These are phyloP conservation scores for Salvia splendens DNA, from an alignment of 257 asterid species.

Conservation along the genomic window DNA sequence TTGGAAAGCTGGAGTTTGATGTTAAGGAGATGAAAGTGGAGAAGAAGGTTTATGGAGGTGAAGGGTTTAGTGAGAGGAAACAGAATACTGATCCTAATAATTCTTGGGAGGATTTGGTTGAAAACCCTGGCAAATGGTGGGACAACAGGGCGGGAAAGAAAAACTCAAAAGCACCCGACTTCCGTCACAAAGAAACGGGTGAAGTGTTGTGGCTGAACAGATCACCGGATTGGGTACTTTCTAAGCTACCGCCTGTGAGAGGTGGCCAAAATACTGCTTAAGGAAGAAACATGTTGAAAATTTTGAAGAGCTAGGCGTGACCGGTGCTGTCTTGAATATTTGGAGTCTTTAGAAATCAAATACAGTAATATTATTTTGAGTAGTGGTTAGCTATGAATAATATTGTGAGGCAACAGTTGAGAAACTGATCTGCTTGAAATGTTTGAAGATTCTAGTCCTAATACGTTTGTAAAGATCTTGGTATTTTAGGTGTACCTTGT, in stretches of 20 bases:
- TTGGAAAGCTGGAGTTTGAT: slow-evolving; percentile 57
- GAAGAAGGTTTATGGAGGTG: slow-evolving; percentile 29
- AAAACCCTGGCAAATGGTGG: slow-evolving; percentile 67
- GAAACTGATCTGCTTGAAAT: background rate
- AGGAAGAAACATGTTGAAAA: slow-evolving; percentile 8
- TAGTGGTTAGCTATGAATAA: slow-evolving; percentile 21
- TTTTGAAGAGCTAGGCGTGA: background rate
- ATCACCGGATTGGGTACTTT: slow-evolving; percentile 58
- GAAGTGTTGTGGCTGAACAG: slow-evolving; percentile 52
- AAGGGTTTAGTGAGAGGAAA: background rate
- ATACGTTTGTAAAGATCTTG: slow-evolving; percentile 17
- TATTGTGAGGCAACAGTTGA: slow-evolving; percentile 19
- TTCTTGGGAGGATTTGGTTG: slow-evolving; percentile 65
- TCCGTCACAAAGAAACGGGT: slow-evolving; percentile 60
- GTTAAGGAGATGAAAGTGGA: slow-evolving; percentile 30
- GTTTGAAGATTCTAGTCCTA: background rate
- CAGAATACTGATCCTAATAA: slow-evolving; percentile 33
- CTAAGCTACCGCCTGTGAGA: slow-evolving; percentile 57
- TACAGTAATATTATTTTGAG: slow-evolving; percentile 13
- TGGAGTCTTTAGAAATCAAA: background rate
- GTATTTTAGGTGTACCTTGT: slow-evolving; percentile 3
- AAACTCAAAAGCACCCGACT: slow-evolving; percentile 60
- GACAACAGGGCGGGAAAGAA: slow-evolving; percentile 51
- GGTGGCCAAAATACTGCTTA: slow-evolving; percentile 30
- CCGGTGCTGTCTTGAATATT: slow-evolving; percentile 7